Evolutionary conservation across 768 basidiomycete genomes (phyloP).

Genomic region (Mycena metata): DNA sequence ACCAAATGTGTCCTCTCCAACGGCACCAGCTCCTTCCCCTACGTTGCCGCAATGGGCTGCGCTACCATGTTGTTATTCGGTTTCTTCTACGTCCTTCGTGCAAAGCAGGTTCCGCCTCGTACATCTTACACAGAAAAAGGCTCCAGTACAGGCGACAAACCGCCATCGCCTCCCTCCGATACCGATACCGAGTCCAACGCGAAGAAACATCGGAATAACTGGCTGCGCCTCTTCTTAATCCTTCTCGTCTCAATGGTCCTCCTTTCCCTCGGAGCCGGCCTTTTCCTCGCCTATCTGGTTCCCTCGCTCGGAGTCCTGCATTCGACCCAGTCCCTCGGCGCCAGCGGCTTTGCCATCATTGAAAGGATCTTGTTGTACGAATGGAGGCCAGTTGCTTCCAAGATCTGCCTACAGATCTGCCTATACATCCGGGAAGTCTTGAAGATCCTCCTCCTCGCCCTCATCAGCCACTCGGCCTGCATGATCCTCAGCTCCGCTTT

Average conservation of each 20-base stretch:
- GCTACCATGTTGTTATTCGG: neutral
- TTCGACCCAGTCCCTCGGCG: no score
- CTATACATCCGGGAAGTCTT: neutral
- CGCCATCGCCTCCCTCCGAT: neutral
- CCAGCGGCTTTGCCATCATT: neutral
- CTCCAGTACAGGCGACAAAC: neutral
- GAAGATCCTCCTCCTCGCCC: neutral
- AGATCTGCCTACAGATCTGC: neutral
- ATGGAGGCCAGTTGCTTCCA: neutral
- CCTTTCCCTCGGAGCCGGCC: neutral
- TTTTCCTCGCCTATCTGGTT: neutral
- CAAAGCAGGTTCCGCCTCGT: neutral
- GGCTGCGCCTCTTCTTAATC: neutral
- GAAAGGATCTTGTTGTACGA: neutral
- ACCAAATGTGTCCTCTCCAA: constrained; percentile 19
- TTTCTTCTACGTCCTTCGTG: constrained; percentile 18
- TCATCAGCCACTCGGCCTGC: neutral
- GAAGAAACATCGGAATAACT: no score
- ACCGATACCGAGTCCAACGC: neutral
- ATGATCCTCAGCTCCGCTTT: neutral
- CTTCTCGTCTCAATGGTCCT: neutral
- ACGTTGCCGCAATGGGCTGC: constrained; percentile 9
- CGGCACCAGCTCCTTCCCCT: neutral
- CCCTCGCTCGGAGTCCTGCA: neutral
- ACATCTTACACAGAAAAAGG: neutral